Evolutionary conservation across 768 basidiomycete genomes (phyloP).

Genomic region (Roridomyces roridus): DNA sequence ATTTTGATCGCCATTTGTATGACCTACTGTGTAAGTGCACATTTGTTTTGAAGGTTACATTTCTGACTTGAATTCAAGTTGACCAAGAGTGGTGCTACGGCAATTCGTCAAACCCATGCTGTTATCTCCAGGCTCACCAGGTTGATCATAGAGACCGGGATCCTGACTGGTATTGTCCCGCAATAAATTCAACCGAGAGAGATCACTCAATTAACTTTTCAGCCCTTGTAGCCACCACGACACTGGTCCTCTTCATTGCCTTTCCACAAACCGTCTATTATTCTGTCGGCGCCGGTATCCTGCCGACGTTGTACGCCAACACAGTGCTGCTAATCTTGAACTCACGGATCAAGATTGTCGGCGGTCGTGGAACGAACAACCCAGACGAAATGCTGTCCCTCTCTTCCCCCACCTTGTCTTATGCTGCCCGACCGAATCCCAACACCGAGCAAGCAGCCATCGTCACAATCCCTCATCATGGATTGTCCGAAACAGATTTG

Average conservation of each 20-base stretch:
- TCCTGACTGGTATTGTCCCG: conserved; percentile 6
- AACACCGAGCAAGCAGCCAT: too few relatives aligned
- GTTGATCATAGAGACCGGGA: conserved; percentile 5
- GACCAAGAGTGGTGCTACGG: neutral
- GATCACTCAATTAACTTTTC: too few relatives aligned
- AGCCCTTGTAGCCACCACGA: neutral
- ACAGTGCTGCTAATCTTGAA: conserved; percentile 5
- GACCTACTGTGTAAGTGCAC: conserved; percentile 15
- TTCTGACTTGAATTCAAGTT: neutral
- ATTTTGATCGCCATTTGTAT: conserved; percentile 33
- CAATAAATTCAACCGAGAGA: too few relatives aligned
- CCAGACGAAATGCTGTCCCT: too few relatives aligned
- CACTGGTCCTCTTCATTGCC: neutral
- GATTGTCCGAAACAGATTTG: too few relatives aligned
- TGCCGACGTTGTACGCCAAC: conserved; percentile 8
- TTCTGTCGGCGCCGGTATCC: neutral
- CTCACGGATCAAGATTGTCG: neutral
- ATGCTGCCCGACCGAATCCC: too few relatives aligned
- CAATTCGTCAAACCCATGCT: neutral
- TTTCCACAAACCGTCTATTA: neutral
- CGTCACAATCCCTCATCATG: too few relatives aligned
- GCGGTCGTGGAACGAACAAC: too few relatives aligned
- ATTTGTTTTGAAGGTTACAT: neutral
- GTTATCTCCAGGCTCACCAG: neutral
- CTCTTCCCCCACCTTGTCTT: too few relatives aligned